phyloP scores from a whole-genome alignment of 495 filamentous ascomycete species.

The Halenospora varia region DNA sequence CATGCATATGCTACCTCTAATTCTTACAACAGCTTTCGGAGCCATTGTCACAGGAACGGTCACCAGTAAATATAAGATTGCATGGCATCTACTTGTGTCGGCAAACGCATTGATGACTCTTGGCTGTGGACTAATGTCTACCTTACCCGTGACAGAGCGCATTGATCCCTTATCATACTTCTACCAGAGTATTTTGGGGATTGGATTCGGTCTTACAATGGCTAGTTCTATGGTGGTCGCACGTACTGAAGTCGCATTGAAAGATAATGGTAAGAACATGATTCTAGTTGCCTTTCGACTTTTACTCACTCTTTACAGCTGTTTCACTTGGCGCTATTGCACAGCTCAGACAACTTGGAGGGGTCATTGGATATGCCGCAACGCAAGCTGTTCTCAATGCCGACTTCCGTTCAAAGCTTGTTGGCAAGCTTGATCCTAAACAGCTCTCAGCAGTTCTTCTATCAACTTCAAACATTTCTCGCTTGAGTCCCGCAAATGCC shows the following conservation, averaged over 20 bases:
- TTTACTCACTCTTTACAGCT: constrained; percentile 27
- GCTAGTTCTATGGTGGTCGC: constrained; percentile 6
- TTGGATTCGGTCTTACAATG: constrained; percentile 25
- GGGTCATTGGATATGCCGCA: constrained; percentile 44
- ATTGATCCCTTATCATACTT: constrained; percentile 21
- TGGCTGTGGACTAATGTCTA: constrained; percentile 44
- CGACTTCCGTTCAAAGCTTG: constrained; percentile 5
- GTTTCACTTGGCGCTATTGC: constrained; percentile 44
- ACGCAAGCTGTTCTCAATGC: constrained; percentile 34
- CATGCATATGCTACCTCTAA: constrained; percentile 53
- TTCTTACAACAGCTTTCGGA: constrained; percentile 44
- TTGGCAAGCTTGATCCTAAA: neutral
- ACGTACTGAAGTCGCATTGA: neutral
- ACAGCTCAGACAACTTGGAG: constrained; percentile 43
- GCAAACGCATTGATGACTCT: constrained; percentile 45
- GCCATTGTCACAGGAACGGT: constrained; percentile 43
- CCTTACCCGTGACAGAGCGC: constrained; percentile 13
- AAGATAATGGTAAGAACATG: constrained; percentile 5
- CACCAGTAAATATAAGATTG: constrained; percentile 40
- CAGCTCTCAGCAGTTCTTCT: neutral
- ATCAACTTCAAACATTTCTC: neutral
- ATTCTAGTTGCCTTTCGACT: no score
- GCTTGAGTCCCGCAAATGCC: neutral
- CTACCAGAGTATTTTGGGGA: constrained; percentile 24
- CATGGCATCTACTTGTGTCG: constrained; percentile 44